Conservation (phyloP, 805 yeast species). For the Maudiozyma bulderi region DNA sequence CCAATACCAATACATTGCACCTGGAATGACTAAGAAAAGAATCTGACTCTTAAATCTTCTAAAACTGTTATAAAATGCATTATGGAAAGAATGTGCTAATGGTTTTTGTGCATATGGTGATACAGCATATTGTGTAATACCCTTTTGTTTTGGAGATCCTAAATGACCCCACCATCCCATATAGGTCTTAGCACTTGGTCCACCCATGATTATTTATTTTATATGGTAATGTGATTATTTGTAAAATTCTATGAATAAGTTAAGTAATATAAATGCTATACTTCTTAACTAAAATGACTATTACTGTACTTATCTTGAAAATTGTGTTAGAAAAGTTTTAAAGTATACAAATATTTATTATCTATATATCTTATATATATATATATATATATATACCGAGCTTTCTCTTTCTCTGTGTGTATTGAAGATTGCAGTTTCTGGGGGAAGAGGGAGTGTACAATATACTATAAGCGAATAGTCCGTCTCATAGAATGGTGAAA, state of each 20-base stretch:
- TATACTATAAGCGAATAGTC: too few species aligned
- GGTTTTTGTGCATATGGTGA: slow-evolving; percentile 93
- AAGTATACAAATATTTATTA: too few species aligned
- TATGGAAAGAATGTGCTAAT: slow-evolving; percentile 74
- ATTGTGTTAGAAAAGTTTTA: too few species aligned
- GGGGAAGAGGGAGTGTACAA: not conserved
- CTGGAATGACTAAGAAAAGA: slow-evolving; percentile 70
- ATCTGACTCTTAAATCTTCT: slow-evolving; percentile 88
- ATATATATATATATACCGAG: too few species aligned
- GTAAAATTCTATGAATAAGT: not conserved
- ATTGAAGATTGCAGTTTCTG: not conserved
- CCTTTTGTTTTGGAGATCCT: slow-evolving; percentile 81
- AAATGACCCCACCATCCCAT: slow-evolving; percentile 98
- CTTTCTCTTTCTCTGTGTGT: not conserved
- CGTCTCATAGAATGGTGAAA: too few species aligned
- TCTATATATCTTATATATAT: too few species aligned
- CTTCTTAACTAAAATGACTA: too few species aligned
- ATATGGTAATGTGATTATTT: not conserved
- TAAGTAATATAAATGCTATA: too few species aligned
- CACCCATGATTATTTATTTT: slow-evolving; percentile 43
- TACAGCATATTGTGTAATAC: slow-evolving; percentile 78
- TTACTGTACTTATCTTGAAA: too few species aligned
- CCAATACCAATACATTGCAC: slow-evolving; percentile 68
- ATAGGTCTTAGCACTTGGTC: slow-evolving; percentile 64
- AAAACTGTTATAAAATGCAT: slow-evolving; percentile 82